Evolutionary conservation across 108 stramenopile genomes (phyloP).

Genomic region (Skeletonema menzelii): DNA sequence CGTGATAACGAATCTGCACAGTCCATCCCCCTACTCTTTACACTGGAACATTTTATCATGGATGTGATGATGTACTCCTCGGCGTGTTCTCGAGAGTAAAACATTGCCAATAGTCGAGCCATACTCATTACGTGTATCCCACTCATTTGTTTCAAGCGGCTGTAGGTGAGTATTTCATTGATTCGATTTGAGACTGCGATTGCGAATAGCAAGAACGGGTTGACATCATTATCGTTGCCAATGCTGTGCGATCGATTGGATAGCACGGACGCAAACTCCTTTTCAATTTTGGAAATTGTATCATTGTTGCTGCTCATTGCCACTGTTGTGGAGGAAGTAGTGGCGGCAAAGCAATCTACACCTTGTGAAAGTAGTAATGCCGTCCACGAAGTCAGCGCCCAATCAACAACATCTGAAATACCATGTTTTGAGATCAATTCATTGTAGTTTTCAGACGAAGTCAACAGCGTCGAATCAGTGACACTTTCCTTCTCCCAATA

Average conservation of each 20-base stretch:
- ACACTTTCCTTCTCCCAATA: slow-evolving; percentile 8
- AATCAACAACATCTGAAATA: slow-evolving; percentile 20
- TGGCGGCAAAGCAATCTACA: slow-evolving; percentile 6
- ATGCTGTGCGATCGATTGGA: slow-evolving; percentile 10
- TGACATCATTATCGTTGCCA: not conserved
- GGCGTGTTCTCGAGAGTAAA: slow-evolving; percentile 11
- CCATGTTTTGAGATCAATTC: not conserved
- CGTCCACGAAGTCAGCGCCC: slow-evolving; percentile 40
- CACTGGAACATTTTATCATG: slow-evolving; percentile 1
- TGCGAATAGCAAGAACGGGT: slow-evolving; percentile 1
- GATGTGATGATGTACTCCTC: slow-evolving; percentile 21
- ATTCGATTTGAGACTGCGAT: slow-evolving; percentile 17
- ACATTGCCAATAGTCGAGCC: slow-evolving; percentile 17
- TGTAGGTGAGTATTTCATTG: slow-evolving; percentile 18
- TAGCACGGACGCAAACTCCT: slow-evolving; percentile 15
- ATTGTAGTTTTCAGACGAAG: not conserved
- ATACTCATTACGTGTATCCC: slow-evolving; percentile 24
- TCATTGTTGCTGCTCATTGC: not conserved
- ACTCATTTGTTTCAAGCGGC: slow-evolving; percentile 16
- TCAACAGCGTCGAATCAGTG: not conserved
- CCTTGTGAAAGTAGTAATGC: slow-evolving; percentile 29
- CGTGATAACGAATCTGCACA: slow-evolving; percentile 26
- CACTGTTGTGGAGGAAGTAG: not conserved
- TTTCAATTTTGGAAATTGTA: slow-evolving; percentile 16
- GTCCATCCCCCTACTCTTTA: slow-evolving; percentile 10